Evolutionary conservation across 1,284 basidiomycete genomes (phyloP), one percentile per base, ranked within the genome.

Genomic region (Athelia sp.): DNA sequence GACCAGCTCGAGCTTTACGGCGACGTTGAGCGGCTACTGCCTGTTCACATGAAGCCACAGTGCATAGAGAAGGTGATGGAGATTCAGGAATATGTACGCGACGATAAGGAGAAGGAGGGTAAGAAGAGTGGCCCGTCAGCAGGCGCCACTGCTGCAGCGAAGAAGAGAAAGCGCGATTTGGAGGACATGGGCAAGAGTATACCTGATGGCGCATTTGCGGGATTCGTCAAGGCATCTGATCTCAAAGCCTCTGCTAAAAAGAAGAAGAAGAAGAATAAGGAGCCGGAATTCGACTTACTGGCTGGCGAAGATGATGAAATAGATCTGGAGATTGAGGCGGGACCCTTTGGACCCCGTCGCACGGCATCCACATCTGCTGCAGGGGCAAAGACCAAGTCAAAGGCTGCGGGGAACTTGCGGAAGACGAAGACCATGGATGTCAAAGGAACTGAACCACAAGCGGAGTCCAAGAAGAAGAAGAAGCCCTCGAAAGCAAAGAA

Each of bases 1-100:
- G 85, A 89, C 49, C 79, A 88, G 51, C 81, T 98, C 35, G 93
- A 98, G 66, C 78, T 99, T 10, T 99, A 94, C 59, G 84, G 81
- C 24, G 97, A 99, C 63, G 93, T 95, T 43, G 82, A 87, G 54
- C 86, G 93, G 0, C 74, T 99, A 11, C 70, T 99, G 1, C 95
- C 97, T 0, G 78, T 80, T 17, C 75, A 88, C 55, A 71, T 87
- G 53, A 81, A 87, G 36, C 95, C 95, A 0, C 73, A 79, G 54
- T 87, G 84, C 55, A 68, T 92, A 23, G 90, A 97, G 70, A 84
- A 89, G 68, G 71, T 73, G 40, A 92, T 98, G 82, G 83, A 84
- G 44, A 89, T 88, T 34, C 76, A 83, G 58, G 78, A 82, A 50
- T 90, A 89, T 56, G 73, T 79, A 24, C 80, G 82, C 26, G 77